Conservation (phyloP, 305 asterid species). For the Fraxinus sp. region DNA sequence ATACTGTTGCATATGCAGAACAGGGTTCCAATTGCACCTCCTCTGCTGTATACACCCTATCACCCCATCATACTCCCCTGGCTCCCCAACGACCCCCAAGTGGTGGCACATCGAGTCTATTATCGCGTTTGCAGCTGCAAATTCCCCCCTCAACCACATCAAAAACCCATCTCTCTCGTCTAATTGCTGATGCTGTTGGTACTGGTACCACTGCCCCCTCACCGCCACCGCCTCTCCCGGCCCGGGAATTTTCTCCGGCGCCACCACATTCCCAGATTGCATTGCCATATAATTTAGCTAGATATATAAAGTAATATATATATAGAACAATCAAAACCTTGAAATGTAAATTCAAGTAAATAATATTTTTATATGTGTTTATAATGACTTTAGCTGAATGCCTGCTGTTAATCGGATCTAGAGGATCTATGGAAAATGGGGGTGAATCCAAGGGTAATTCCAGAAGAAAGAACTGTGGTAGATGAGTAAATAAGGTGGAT, state of each 20-base stretch:
- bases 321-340: neutral
- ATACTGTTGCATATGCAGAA: constrained; percentile 89
- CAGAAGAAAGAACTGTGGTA: constrained; percentile 3
- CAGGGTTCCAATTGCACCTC: constrained; percentile 74
- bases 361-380: constrained; percentile 18
- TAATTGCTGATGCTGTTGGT: constrained; percentile 44
- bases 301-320: neutral
- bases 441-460: neutral
- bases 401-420: constrained; percentile 41
- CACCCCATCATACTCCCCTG: constrained; percentile 77
- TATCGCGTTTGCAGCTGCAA: constrained; percentile 86
- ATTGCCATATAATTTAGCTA: constrained; percentile 43
- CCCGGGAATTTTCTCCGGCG: constrained; percentile 57
- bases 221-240: constrained; percentile 24
- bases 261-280: constrained; percentile 63
- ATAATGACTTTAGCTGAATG: constrained; percentile 31
- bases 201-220: constrained; percentile 59
- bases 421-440: neutral
- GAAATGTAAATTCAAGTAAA: neutral
- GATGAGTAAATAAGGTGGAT: constrained; percentile 27
- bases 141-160: constrained; percentile 83
- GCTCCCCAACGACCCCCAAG: constrained; percentile 60
- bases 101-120: constrained; percentile 88
- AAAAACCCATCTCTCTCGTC: constrained; percentile 77
- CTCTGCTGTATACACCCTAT: constrained; percentile 69